Base-by-base conservation (phyloP, 202 grass and related monocot species). In the Saccharum hybrid region DNA sequence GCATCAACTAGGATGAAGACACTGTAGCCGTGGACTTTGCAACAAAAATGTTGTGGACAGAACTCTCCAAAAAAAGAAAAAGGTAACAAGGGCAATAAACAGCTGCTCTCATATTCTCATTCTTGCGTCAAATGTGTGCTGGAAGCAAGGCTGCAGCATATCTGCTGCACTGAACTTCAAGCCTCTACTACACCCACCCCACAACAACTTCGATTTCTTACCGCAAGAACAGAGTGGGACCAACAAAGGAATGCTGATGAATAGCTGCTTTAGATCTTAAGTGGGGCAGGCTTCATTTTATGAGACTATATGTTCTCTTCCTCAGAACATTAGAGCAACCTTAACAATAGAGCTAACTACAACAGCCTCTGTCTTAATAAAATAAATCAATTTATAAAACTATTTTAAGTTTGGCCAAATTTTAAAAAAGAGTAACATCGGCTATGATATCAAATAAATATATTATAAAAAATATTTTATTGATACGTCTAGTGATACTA, bases 11-110 rank as follows among this genome's bases (percentile, higher is more conserved):
- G 71, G 36, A 79, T 61, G 66, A 78, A 79, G 74, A 51, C 67
- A 68, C 51, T 86, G 51, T 78, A 64, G 79, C 61, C 74, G 83
- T 78, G 73, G 83, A 89, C 88, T 82, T 85, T 49, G 56, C 23
- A 89, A 68, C 77, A 77, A 71, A 89, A 72, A 65, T 36, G 76
- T 86, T 82, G 75, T 78, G 72, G 19, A 59, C 68, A 81, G 1
- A 82, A 72, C 78, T 66, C 76, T 72, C 77, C 72, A 78, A 67
- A 4, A 36, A 36, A 36, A 36, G 11, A 48, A 82, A 67, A 81
- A 52, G 11, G 77, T 81, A 64, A 30, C 16, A 5, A 23, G 13
- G 6, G 26, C 34, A 88, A 48, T 85, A 81, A 75, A 81, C 56
- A 66, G 12, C 4, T 45, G 30, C 81, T 73, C 57, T 28, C 45